phyloP scores from a whole-genome alignment of 345 rosid genomes.

The Theobroma cacao region DNA sequence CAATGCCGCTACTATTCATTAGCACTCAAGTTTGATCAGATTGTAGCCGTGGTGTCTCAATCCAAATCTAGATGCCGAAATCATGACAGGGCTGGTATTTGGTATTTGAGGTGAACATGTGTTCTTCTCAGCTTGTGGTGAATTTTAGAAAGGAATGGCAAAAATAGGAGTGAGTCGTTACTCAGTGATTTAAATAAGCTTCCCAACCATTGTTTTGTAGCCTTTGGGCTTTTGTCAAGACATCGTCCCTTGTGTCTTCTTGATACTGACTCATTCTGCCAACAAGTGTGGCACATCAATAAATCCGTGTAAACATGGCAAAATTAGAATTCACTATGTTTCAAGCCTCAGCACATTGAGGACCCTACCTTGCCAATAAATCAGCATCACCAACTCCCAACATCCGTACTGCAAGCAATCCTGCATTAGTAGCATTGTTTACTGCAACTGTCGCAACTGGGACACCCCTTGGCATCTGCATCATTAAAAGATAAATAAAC shows the following conservation, averaged over 20 bases:
- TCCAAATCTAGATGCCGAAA: not conserved
- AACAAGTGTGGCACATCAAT: not conserved
- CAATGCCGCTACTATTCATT: not conserved
- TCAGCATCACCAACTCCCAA: slow-evolving; percentile 72
- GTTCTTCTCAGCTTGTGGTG: not conserved
- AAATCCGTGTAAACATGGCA: not conserved
- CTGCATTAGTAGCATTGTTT: slow-evolving; percentile 84
- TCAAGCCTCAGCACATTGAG: not conserved
- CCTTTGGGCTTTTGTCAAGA: slow-evolving; percentile 68
- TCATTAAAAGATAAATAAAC: not conserved
- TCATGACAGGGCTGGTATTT: not conserved
- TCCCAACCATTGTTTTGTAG: slow-evolving; percentile 72
- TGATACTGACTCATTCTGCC: slow-evolving; percentile 88
- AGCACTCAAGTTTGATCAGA: not conserved
- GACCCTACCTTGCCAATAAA: slow-evolving; percentile 45
- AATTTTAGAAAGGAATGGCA: not conserved
- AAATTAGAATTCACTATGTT: not conserved
- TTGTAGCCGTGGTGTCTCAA: not conserved
- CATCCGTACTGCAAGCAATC: slow-evolving; percentile 76
- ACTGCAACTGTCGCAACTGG: slow-evolving; percentile 95
- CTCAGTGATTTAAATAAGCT: slow-evolving; percentile 47
- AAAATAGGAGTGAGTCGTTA: not conserved
- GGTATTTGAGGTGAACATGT: too few species aligned
- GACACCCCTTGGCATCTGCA: slow-evolving; percentile 94
- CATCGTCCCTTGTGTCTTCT: slow-evolving; percentile 74